Evolutionary conservation across 2,329 filamentous ascomycete genomes (phyloP).

Genomic region (Verruconis gallopava): DNA sequence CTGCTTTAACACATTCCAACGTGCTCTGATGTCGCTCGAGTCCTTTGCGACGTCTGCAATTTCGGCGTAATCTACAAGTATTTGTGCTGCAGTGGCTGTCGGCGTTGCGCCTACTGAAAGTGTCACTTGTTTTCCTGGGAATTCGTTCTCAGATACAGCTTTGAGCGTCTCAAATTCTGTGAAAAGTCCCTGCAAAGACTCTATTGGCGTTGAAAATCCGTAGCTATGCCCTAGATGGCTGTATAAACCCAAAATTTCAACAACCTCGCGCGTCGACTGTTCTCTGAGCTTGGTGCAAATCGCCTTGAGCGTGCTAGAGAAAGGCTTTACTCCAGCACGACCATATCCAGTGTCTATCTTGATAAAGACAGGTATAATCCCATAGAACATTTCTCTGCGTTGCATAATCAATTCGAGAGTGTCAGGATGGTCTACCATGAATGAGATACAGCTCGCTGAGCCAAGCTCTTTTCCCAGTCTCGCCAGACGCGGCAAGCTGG

Average conservation of each 20-base stretch:
- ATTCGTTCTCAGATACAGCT: constrained; percentile 20
- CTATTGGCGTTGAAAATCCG: constrained; percentile 36
- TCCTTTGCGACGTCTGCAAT: neutral
- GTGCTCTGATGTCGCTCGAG: neutral
- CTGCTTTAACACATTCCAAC: neutral
- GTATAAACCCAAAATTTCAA: constrained; percentile 52
- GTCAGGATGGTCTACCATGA: constrained; percentile 3
- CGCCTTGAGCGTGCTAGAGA: constrained; percentile 31
- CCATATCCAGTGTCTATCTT: constrained; percentile 65
- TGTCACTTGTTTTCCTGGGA: constrained; percentile 27
- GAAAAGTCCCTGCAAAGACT: constrained; percentile 46
- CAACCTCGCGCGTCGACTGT: constrained; percentile 27
- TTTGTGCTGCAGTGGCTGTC: constrained; percentile 27
- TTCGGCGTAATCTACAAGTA: too few relatives aligned
- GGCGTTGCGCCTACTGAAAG: constrained; percentile 68
- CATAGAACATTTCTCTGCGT: neutral
- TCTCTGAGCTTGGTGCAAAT: constrained; percentile 35
- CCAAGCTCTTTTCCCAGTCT: constrained; percentile 29
- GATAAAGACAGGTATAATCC: constrained; percentile 37
- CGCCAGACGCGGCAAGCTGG: constrained; percentile 47
- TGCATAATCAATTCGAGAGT: constrained; percentile 1
- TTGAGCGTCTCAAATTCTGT: constrained; percentile 41
- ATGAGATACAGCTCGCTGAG: neutral
- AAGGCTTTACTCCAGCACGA: constrained; percentile 52
- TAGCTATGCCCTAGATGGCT: constrained; percentile 65